Conservation (phyloP, 2,329 filamentous ascomycete genomes). For the Fusarium illudens region DNA sequence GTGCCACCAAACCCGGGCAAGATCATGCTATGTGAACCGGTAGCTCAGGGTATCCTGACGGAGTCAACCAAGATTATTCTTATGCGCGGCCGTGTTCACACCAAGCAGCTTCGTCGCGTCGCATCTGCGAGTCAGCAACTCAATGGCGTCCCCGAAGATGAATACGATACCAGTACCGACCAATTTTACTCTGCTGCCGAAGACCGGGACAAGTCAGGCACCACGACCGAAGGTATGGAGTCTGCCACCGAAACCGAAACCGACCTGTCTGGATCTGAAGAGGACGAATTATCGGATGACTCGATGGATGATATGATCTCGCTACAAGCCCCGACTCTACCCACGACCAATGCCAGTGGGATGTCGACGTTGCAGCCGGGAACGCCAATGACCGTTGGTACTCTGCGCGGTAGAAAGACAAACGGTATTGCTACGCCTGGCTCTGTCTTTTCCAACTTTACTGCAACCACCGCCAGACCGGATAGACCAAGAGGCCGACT, state of each 20-base stretch:
- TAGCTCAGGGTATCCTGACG: conserved; percentile 83
- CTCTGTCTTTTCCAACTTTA: conserved; percentile 89
- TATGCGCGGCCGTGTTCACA: conserved; percentile 67
- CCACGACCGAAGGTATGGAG: conserved; percentile 66
- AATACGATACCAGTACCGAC: conserved; percentile 87
- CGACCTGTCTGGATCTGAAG: conserved; percentile 69
- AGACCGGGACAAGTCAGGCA: conserved; percentile 71
- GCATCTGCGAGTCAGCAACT: conserved; percentile 53
- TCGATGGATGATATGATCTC: conserved; percentile 95
- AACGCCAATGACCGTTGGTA: conserved; percentile 77
- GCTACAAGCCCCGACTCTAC: conserved; percentile 79
- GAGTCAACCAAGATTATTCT: conserved; percentile 85
- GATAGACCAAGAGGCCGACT: conserved; percentile 77
- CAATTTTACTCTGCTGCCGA: conserved; percentile 94
- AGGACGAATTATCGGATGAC: conserved; percentile 83
- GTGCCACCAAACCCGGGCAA: conserved; percentile 84
- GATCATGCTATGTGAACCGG: conserved; percentile 92
- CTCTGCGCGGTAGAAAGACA: conserved; percentile 64
- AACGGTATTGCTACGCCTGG: conserved; percentile 84
- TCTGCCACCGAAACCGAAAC: conserved; percentile 69
- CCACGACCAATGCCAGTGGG: conserved; percentile 79
- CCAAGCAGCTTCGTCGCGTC: conserved; percentile 59
- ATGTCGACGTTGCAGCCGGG: conserved; percentile 82
- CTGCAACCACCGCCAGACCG: conserved; percentile 80
- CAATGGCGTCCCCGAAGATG: conserved; percentile 68